Percentiles rank a stretch among this genome's conserved stretches.
phyloP scores from a whole-genome alignment of 495 filamentous ascomycete genomes.

The Lophiotrema nucula region DNA sequence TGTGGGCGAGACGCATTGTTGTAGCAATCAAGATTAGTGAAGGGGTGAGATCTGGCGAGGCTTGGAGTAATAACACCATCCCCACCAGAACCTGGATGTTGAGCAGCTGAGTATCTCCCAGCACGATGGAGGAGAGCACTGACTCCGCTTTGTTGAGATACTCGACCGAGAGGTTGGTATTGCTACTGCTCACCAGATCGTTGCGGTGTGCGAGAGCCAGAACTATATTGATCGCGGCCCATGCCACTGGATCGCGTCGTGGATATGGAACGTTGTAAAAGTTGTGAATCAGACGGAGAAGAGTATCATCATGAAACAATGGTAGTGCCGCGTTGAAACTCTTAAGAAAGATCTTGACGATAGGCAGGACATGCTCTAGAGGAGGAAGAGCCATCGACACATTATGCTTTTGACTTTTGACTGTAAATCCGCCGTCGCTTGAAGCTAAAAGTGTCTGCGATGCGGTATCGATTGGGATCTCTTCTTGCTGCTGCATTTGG shows the following conservation, averaged over 20 bases:
- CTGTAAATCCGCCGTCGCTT: neutral
- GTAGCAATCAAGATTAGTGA: constrained; percentile 12
- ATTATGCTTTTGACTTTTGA: constrained; percentile 1
- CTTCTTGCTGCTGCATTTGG: constrained; percentile 7
- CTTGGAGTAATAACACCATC: constrained; percentile 25
- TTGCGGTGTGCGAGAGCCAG: constrained; percentile 19
- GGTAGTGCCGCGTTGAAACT: constrained; percentile 15
- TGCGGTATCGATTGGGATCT: neutral
- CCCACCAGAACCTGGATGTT: constrained; percentile 29
- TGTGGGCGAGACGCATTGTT: constrained; percentile 20
- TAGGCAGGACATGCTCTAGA: constrained; percentile 16
- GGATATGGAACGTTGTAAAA: neutral
- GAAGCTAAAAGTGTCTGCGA: too few relatives aligned
- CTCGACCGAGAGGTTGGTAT: neutral
- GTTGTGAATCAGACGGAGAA: constrained; percentile 11
- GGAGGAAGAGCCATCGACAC: constrained; percentile 18
- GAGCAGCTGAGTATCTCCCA: constrained; percentile 14
- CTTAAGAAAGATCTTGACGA: constrained; percentile 9
- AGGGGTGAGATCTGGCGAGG: constrained; percentile 18
- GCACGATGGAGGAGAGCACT: constrained; percentile 9
- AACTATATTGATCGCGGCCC: constrained; percentile 19
- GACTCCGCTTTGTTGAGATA: constrained; percentile 16
- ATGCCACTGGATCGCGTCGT: constrained; percentile 22
- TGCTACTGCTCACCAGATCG: neutral
- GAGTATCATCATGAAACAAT: constrained; percentile 19